Conservation (phyloP, 1,284 basidiomycete genomes). For the Melampsora americana region DNA sequence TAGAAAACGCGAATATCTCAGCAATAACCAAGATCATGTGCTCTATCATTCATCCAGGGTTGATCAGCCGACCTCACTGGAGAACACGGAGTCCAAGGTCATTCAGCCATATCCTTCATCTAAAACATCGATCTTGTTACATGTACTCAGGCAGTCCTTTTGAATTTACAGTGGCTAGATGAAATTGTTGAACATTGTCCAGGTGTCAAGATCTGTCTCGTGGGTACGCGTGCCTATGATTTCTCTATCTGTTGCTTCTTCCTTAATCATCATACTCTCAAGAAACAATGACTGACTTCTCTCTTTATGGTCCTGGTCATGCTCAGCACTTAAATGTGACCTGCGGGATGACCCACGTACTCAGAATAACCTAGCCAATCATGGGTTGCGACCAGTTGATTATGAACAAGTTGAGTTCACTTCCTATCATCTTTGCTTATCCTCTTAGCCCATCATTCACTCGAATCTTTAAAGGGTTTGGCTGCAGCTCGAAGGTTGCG, state of each 20-base stretch:
- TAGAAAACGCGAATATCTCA: neutral
- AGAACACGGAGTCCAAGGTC: constrained; percentile 91
- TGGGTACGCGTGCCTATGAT: constrained; percentile 47
- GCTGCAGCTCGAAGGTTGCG: constrained; percentile 82
- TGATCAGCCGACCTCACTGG: constrained; percentile 82
- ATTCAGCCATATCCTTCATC: neutral
- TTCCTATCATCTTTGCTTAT: neutral
- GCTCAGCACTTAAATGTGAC: constrained; percentile 85
- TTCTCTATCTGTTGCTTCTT: neutral
- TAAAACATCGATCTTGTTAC: neutral
- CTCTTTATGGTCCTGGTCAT: constrained; percentile 15
- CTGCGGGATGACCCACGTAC: constrained; percentile 72
- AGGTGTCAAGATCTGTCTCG: constrained; percentile 72
- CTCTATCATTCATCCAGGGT: constrained; percentile 52
- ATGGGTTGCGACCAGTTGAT: constrained; percentile 68
- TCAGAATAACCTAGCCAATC: constrained; percentile 66
- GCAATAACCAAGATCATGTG: neutral
- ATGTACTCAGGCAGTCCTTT: neutral
- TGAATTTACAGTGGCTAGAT: constrained; percentile 53
- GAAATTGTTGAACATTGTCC: constrained; percentile 73
- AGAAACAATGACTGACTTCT: neutral
- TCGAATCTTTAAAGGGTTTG: constrained; percentile 60
- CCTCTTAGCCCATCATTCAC: neutral
- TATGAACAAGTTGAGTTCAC: constrained; percentile 66
- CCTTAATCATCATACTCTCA: neutral